Conservation (phyloP, 108 stramenopile species). For the Pseudonitzschia delicatissima region DNA sequence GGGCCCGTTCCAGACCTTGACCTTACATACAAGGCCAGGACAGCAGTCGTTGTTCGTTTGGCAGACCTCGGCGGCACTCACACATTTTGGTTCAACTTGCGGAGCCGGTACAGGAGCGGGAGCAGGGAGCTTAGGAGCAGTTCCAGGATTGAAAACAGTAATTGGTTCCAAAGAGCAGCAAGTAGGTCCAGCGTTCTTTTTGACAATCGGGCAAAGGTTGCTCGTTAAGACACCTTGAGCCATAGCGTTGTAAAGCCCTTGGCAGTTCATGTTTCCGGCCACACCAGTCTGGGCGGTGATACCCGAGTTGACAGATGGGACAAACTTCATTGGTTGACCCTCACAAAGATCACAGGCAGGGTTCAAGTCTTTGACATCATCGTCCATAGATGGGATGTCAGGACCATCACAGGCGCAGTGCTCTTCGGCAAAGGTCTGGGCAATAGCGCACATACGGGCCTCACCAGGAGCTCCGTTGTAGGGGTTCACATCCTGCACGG, state of each 20-base stretch:
- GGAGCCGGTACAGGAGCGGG: neutral
- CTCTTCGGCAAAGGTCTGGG: neutral
- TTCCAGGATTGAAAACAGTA: no score
- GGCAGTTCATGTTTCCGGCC: constrained; percentile 16
- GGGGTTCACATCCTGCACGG: constrained; percentile 6
- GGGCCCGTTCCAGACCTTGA: neutral
- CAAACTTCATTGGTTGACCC: constrained; percentile 7
- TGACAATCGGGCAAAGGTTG: constrained; percentile 8
- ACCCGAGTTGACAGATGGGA: constrained; percentile 2
- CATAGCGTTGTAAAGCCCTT: constrained; percentile 15
- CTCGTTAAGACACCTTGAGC: constrained; percentile 9
- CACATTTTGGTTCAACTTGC: neutral
- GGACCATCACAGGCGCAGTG: constrained; percentile 7
- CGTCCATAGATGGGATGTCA: neutral
- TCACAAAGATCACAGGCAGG: constrained; percentile 12
- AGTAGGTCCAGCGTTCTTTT: neutral
- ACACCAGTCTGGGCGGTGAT: constrained; percentile 12
- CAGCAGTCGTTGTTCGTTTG: constrained; percentile 11
- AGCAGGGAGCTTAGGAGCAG: no score
- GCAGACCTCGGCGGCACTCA: neutral
- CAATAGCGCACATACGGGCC: constrained; percentile 1
- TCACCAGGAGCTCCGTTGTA: neutral
- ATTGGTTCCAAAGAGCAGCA: constrained; percentile 3
- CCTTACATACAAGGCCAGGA: constrained; percentile 2
- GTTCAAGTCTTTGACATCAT: constrained; percentile 2